Conservation (phyloP, 805 yeast species). For the Phaffomyces antillensis region DNA sequence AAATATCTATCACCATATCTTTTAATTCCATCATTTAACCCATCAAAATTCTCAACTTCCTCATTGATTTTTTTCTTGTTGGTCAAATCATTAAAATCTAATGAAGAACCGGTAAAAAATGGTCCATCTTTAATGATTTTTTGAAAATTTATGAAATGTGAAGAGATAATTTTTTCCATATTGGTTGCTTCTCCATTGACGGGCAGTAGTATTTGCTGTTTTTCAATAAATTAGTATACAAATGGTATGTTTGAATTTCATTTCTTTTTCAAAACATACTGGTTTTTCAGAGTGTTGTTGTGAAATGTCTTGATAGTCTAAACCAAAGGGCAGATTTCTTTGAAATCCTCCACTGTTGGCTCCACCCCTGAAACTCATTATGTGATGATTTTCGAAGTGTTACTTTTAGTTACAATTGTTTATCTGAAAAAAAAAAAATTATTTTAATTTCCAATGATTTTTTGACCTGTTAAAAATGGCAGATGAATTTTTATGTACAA, state of each 20-base stretch:
- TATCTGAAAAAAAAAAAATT: neutral
- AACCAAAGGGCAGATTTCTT: conserved; percentile 56
- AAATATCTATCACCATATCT: conserved; percentile 78
- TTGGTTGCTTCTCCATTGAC: conserved; percentile 52
- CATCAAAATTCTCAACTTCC: conserved; percentile 30
- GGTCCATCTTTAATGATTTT: conserved; percentile 56
- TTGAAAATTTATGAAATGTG: conserved; percentile 47
- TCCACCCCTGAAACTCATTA: conserved; percentile 50
- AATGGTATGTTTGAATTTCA: no score
- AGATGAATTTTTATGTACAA: neutral
- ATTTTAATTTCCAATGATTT: neutral
- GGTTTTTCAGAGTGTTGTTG: conserved; percentile 29
- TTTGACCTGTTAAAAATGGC: neutral
- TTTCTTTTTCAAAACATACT: neutral
- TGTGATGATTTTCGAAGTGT: neutral
- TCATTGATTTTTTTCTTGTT: conserved; percentile 17
- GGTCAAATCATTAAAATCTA: conserved; percentile 21
- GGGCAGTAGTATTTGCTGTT: conserved; percentile 43
- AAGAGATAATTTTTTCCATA: conserved; percentile 44
- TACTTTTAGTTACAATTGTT: no score
- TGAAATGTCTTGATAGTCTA: conserved; percentile 57
- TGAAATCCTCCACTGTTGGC: conserved; percentile 34
- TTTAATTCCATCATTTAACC: conserved; percentile 60
- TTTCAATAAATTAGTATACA: neutral
- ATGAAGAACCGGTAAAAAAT: conserved; percentile 52